A percentile compares a stretch with the other conserved stretches of the same genome.
Evolutionary conservation across 1,284 basidiomycete genomes (phyloP).

Genomic region (Schizopora paradoxa): DNA sequence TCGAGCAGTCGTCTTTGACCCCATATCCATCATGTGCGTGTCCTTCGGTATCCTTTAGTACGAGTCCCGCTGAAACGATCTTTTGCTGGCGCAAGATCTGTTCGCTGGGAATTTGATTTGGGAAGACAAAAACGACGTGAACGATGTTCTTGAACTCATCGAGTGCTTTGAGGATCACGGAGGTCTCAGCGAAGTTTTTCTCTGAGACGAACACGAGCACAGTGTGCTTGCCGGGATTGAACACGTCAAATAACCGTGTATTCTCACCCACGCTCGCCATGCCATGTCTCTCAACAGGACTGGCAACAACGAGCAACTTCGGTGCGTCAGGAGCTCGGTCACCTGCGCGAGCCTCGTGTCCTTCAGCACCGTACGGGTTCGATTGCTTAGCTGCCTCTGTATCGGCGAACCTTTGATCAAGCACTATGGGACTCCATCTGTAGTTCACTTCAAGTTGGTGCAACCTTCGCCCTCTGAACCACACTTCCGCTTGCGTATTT

Average conservation of each 20-base stretch:
- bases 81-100: background rate
- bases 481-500: background rate
- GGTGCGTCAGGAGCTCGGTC: constrained; percentile 21
- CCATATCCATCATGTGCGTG: constrained; percentile 35
- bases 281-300: background rate
- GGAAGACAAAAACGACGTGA: background rate
- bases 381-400: background rate
- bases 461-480: constrained; percentile 8
- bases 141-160: background rate
- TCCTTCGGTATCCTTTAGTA: constrained; percentile 33
- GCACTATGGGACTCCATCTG: constrained; percentile 20
- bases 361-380: constrained; percentile 6
- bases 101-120: background rate
- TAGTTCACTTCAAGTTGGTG: constrained; percentile 21
- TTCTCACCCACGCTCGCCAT: background rate
- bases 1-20: constrained; percentile 24
- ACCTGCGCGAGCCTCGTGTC: constrained; percentile 12
- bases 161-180: background rate
- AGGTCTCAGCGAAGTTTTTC: background rate
- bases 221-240: constrained; percentile 18
- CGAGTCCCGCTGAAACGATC: constrained; percentile 20
- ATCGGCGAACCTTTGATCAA: constrained; percentile 10
- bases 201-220: constrained; percentile 14
- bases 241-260: constrained; percentile 17
- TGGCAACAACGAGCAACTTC: constrained; percentile 3